Evolutionary conservation across 2,329 filamentous ascomycete species (phyloP), one percentile per base, ranked within the genome.

Genomic region (Aspergillus brasiliensis): DNA sequence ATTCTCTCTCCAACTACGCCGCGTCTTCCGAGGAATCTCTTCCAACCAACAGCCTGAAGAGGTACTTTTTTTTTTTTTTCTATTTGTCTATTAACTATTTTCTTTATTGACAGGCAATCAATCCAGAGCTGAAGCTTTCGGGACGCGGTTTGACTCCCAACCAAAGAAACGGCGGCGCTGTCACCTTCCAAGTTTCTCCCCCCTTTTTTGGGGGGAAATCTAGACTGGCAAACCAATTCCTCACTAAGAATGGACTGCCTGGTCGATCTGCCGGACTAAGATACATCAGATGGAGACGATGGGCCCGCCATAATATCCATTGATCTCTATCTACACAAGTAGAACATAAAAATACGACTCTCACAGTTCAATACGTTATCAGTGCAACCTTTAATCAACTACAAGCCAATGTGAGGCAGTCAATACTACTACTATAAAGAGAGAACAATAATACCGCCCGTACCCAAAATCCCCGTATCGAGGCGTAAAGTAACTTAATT

Each of bases 71-170:
- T 15, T 34, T 4, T 15, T 34, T 13, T 13, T 34, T 34, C 11
- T 13, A 34, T 34, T 34, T 15, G 31, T 34, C 31, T 11, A n/a
- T 34, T 15, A 34, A n/a, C 13, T 34, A 15, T 27, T n/a, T 49
- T 49, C 27, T 31, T 49, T 49, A 49, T 49, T 49, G 46, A 49
- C 46, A 28, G 31, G 25, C 46, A 31, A 49, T 49, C 46, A 49
- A 28, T n/a, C 11, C 40, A 44, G 3, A 11, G 40, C 40, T 44
- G 19, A n/a, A 19, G 19, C 11, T 17, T 13, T 23, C 25, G 46
- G 46, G 15, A 10, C 8, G 46, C n/a, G 25, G 23, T 49, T 49
- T 49, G 46, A 49, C 46, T 49, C 46, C 19, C 25, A 27, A 49
- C 46, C 46, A 49, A 49, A 28, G 46, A 49, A 34, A 49, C 25